Evolutionary conservation across 2,329 filamentous ascomycete species (phyloP), one percentile per base, ranked within the genome.

Genomic region (Fusarium napiforme): DNA sequence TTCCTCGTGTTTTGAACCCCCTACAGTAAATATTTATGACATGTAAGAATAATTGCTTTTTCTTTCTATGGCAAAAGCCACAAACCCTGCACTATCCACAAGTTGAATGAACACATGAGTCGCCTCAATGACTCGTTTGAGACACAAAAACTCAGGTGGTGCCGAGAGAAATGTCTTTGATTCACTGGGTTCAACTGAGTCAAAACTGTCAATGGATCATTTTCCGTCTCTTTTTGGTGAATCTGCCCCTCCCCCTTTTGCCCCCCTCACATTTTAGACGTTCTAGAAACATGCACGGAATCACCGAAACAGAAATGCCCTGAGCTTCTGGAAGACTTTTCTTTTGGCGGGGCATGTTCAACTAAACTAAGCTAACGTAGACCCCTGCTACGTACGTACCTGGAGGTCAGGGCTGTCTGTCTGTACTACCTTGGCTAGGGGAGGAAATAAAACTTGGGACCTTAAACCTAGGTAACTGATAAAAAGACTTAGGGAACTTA

Each of bases 231-330:
- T 36, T 65, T 23, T 26, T 7, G 9, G 53, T 30, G 36, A 32
- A 47, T 26, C 14, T 34, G 21, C 37, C 45, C 39, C 32, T 14
- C 39, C 46, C 62, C 57, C 57, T 23, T 46, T 43, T 40, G 9
- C 21, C 30, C 40, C 40, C 40, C 23, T 67, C 12, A 14, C 36
- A 42, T 55, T 52, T 49, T 32, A 69, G 18, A 37, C 69, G 26
- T 62, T 69, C 65, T 53, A 53, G 65, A 69, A 69, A 39, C 34
- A 49, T 37, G 32, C 21, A 53, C 67, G 65, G 65, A 69, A 64
- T 42, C 52, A 28, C 67, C 65, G 67, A 69, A 64, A 50, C 53
- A 52, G 49, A n/a, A 30, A 39, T 23, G 45, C 52, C 37, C 39
- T 53, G 36, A 14, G 30, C 65, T 69, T 69, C 67, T 69, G 37